A percentile compares a stretch with the other conserved stretches of the same genome.
Evolutionary conservation across 2,329 filamentous ascomycete species (phyloP).

Genomic region (Aspergillus felis): DNA sequence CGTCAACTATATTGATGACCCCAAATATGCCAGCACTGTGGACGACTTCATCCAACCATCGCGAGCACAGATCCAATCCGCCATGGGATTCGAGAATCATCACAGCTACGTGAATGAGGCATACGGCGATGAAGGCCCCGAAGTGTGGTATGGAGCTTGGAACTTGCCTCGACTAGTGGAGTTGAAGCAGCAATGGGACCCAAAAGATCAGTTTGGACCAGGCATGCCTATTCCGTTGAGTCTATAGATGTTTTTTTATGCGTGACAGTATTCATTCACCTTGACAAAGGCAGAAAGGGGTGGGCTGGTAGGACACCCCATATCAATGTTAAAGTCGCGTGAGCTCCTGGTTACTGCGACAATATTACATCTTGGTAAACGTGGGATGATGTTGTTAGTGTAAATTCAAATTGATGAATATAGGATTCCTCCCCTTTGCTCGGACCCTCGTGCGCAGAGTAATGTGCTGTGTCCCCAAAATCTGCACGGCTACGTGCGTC

Average conservation of each 20-base stretch:
- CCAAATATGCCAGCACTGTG: not conserved
- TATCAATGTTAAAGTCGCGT: not conserved
- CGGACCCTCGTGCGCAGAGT: not conserved
- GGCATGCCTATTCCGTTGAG: not conserved
- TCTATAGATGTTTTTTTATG: not conserved
- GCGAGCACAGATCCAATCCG: not conserved
- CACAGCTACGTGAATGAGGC: not conserved
- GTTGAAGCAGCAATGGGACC: not conserved
- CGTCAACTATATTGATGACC: not conserved
- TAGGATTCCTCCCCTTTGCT: not conserved
- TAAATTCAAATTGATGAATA: not conserved
- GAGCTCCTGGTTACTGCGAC: not conserved
- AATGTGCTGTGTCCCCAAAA: not conserved
- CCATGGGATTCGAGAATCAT: not conserved
- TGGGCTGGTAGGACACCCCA: not conserved
- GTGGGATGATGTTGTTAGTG: not conserved
- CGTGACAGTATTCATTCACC: not conserved
- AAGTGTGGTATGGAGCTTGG: not conserved
- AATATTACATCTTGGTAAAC: not conserved
- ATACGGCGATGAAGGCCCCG: not conserved
- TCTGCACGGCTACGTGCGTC: not conserved
- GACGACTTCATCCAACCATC: not conserved
- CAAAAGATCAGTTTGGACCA: not conserved
- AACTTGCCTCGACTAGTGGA: not conserved
- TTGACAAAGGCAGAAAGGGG: not conserved